phyloP scores from a whole-genome alignment of 495 filamentous ascomycete species.

The Penicillium desertorum region DNA sequence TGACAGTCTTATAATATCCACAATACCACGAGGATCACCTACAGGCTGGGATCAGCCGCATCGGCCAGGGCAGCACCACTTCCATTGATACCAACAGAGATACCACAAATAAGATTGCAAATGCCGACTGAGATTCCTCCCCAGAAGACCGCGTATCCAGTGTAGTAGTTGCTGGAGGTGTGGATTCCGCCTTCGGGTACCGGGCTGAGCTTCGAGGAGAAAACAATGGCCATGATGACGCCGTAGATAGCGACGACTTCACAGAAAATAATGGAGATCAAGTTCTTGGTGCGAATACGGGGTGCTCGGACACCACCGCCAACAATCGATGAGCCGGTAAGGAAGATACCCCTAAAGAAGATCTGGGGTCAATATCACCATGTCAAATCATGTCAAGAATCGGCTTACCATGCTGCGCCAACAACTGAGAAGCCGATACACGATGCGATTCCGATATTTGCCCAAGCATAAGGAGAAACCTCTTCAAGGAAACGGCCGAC shows the following conservation, averaged over 20 bases:
- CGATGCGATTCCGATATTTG: conserved; percentile 82
- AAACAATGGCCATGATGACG: conserved; percentile 99
- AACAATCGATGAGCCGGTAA: conserved; percentile 97
- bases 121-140: conserved; percentile 86
- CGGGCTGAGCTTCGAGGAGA: conserved; percentile 76
- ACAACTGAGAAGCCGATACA: conserved; percentile 96
- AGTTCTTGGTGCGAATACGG: conserved; percentile 96
- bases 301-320: conserved; percentile 95
- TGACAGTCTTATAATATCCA: conserved; percentile 8
- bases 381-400: not conserved
- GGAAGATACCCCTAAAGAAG: conserved; percentile 89
- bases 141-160: conserved; percentile 98
- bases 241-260: conserved; percentile 99
- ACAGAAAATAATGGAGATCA: conserved; percentile 99
- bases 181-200: conserved; percentile 54
- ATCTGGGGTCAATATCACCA: conserved; percentile 28
- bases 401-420: conserved; percentile 91
- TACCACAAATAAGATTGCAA: conserved; percentile 94
- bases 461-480: conserved; percentile 93
- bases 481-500: conserved; percentile 93
- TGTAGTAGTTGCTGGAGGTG: conserved; percentile 77
- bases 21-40: conserved; percentile 36
- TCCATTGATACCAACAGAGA: conserved; percentile 97
- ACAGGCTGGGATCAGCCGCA: conserved; percentile 90
- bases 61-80: conserved; percentile 95